Evolutionary conservation across 345 rosid genomes (phyloP).

Genomic region (Populus deltoides): DNA sequence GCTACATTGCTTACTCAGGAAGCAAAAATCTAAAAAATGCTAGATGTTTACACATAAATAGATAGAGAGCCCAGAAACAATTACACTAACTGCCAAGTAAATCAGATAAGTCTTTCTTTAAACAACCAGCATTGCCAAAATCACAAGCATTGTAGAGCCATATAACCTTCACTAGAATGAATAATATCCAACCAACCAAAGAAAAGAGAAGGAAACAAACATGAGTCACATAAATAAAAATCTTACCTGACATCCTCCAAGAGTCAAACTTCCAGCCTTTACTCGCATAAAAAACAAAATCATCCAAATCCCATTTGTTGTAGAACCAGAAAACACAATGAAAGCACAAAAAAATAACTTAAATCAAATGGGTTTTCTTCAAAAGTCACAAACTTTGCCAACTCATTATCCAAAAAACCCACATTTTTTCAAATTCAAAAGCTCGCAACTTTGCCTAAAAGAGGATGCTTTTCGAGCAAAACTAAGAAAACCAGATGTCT

Average conservation of each 20-base stretch:
- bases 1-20: constrained; percentile 28
- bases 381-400: constrained; percentile 18
- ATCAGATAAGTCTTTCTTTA: constrained; percentile 4
- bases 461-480: not conserved
- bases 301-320: constrained; percentile 14
- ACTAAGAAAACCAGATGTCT: not conserved
- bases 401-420: constrained; percentile 6
- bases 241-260: constrained; percentile 31
- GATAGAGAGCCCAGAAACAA: not conserved
- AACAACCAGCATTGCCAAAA: not conserved
- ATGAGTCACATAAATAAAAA: not conserved
- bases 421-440: constrained; percentile 16
- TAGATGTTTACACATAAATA: not conserved
- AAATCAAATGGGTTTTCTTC: constrained; percentile 25
- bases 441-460: constrained; percentile 7
- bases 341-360: not conserved
- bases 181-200: not conserved
- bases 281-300: constrained; percentile 8
- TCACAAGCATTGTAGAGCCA: not conserved
- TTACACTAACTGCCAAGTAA: not conserved
- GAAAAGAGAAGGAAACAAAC: not conserved
- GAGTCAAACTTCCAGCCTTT: constrained; percentile 9
- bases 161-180: not conserved
- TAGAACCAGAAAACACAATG: constrained; percentile 17
- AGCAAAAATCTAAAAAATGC: not conserved